Evolutionary conservation across 371 early-diverging fungal genomes (phyloP).

Genomic region (Thermomucor indicae-seudaticae): DNA sequence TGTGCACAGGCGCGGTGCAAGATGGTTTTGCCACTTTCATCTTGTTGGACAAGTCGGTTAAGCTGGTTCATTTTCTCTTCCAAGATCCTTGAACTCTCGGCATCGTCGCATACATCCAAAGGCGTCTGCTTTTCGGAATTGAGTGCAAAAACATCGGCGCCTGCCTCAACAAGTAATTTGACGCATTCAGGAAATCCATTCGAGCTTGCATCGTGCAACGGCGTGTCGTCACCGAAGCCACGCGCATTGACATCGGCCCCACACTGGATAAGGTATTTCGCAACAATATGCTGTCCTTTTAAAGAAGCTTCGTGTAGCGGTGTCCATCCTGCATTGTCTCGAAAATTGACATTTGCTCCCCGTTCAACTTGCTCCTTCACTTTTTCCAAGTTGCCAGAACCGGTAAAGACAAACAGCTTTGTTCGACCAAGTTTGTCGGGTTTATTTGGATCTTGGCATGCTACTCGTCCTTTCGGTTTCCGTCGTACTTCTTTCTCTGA

Average conservation of each 20-base stretch:
- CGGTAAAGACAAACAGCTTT: conserved; percentile 50
- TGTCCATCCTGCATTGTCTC: conserved; percentile 66
- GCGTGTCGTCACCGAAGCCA: conserved; percentile 65
- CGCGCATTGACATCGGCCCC: conserved; percentile 59
- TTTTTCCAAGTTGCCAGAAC: conserved; percentile 39
- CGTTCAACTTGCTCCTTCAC: conserved; percentile 41
- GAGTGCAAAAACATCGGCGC: conserved; percentile 58
- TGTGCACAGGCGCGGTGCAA: conserved; percentile 29
- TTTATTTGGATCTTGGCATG: conserved; percentile 39
- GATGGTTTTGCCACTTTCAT: conserved; percentile 23
- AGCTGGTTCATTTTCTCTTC: conserved; percentile 26
- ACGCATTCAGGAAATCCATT: conserved; percentile 63
- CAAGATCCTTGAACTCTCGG: conserved; percentile 17
- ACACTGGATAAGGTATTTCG: conserved; percentile 46
- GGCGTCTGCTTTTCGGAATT: conserved; percentile 57
- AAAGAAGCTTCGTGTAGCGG: conserved; percentile 68
- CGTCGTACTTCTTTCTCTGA: no score
- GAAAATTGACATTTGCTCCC: conserved; percentile 53
- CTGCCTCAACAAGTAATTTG: conserved; percentile 51
- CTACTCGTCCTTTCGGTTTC: conserved; percentile 16
- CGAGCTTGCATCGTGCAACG: conserved; percentile 78
- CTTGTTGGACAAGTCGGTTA: conserved; percentile 26
- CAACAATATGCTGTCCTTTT: conserved; percentile 57
- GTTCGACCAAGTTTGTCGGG: conserved; percentile 60
- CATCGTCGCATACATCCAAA: conserved; percentile 46